Base-by-base conservation (phyloP, 768 basidiomycete species). In the Suillus hirtellus region DNA sequence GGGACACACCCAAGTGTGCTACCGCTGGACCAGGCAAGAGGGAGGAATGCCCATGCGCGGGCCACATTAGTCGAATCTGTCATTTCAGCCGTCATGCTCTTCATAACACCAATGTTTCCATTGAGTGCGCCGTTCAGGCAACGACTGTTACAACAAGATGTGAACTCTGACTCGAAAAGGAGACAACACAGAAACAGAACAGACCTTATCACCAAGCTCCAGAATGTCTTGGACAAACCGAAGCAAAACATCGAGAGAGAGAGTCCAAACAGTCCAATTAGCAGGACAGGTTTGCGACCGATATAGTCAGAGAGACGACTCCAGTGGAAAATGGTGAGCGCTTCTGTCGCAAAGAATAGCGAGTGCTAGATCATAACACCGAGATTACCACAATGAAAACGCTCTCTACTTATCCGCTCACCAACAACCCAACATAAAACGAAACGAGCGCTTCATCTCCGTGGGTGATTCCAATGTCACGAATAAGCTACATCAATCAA, bases 41-140 rank as follows among this genome's bases (percentile, higher is more conserved):
- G 90, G 71, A 89, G 75, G 63, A 83, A 85, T 3, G 85, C 82
- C 70, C 86, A 90, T 14, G 85, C 82, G 44, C 64, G 67, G 7
- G 67, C 75, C 54, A 67, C 65, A 63, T 70, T 76, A 15, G 74
- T 74, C 5, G 74, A 38, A 46, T 74, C 73, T 7, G 74, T 82
- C 40, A 84, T 77, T 67, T 84, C 83, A 5, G 75, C 75, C 9
- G 74, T 60, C 75, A 79, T 78, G 54, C 81, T 82, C 64, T 84
- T 83, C 64, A 82, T 76, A 35, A 83, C 75, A 1, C 83, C 81
- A 31, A 81, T 72, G 64, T 84, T 89, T n/a, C 89, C 89, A 65
- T 83, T 83, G 17, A 84, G 69, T 38, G 79, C 80, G 19, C 82
- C 83, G 59, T 76, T 79, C 7, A 83, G 71, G 64, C 79, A 75